Conservation (phyloP, 768 basidiomycete genomes). For the Lyophyllum decastes region DNA sequence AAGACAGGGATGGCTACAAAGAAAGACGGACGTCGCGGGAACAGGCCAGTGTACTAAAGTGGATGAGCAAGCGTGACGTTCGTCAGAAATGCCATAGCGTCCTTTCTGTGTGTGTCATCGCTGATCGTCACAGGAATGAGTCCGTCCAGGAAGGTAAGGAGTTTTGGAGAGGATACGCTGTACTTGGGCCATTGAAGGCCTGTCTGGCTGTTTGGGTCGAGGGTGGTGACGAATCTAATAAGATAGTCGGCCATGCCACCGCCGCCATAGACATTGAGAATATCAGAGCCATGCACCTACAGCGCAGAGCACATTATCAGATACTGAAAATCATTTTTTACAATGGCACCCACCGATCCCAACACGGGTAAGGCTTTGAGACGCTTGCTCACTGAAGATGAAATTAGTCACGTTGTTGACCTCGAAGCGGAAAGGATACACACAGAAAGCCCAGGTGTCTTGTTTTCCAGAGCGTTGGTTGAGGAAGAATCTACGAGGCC, state of each 20-base stretch:
- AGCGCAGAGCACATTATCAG: neutral
- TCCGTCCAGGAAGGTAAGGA: conserved; percentile 43
- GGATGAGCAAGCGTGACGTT: conserved; percentile 33
- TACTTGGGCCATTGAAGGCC: conserved; percentile 49
- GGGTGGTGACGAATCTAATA: conserved; percentile 42
- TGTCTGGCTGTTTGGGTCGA: conserved; percentile 43
- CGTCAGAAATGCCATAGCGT: conserved; percentile 38
- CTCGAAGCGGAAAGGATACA: conserved; percentile 13
- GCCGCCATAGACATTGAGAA: conserved; percentile 39
- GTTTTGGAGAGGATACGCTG: conserved; percentile 29
- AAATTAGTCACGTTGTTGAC: conserved; percentile 3
- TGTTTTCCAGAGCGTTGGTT: conserved; percentile 36
- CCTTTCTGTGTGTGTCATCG: conserved; percentile 43
- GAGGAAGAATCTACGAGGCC: conserved; percentile 48
- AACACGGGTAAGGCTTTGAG: conserved; percentile 40
- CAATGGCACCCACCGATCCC: conserved; percentile 38
- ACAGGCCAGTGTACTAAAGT: conserved; percentile 13
- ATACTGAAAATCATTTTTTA: conserved; percentile 3
- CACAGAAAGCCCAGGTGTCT: conserved; percentile 45
- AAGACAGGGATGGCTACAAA: neutral
- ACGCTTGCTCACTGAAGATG: conserved; percentile 49
- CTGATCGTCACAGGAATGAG: conserved; percentile 31
- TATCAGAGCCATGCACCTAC: conserved; percentile 45
- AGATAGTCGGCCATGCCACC: conserved; percentile 48
- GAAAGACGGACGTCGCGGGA: neutral